Conservation (phyloP, 208 protist genomes). For the Tritrichomonas musculus region DNA sequence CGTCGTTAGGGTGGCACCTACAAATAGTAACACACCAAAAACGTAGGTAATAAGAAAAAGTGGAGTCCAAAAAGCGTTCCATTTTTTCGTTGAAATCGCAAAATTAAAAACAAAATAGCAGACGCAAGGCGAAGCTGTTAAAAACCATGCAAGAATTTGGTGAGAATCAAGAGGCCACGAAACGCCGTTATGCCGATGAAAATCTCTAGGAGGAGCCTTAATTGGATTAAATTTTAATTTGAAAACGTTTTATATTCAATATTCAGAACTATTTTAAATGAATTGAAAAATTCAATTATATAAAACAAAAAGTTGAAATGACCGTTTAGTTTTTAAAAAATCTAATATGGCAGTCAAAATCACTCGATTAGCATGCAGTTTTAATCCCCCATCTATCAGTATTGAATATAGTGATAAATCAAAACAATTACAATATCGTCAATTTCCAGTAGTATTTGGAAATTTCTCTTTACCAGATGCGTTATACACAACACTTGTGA, state of each 20-base stretch:
- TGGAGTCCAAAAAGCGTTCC: not conserved
- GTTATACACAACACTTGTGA: not conserved
- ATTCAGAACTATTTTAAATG: too few relatives aligned
- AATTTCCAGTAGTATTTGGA: not conserved
- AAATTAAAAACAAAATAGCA: not conserved
- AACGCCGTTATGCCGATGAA: not conserved
- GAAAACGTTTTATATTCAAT: not conserved
- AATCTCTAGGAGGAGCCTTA: not conserved
- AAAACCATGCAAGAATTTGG: slow-evolving; percentile 12
- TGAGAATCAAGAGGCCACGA: not conserved
- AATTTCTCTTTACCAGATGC: not conserved
- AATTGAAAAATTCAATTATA: too few relatives aligned
- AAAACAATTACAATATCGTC: not conserved
- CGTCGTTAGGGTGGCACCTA: not conserved
- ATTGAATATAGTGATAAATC: not conserved
- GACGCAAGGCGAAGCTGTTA: not conserved
- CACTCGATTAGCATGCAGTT: not conserved
- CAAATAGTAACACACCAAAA: not conserved
- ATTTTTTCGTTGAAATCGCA: not conserved
- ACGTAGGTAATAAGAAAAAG: not conserved
- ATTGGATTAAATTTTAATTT: not conserved
- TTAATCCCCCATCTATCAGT: not conserved
- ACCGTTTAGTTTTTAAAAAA: too few relatives aligned
- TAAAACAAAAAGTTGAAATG: too few relatives aligned
- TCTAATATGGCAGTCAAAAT: slow-evolving; percentile 12